phyloP scores from a whole-genome alignment of 768 basidiomycete species.

The Auricularia sp. region DNA sequence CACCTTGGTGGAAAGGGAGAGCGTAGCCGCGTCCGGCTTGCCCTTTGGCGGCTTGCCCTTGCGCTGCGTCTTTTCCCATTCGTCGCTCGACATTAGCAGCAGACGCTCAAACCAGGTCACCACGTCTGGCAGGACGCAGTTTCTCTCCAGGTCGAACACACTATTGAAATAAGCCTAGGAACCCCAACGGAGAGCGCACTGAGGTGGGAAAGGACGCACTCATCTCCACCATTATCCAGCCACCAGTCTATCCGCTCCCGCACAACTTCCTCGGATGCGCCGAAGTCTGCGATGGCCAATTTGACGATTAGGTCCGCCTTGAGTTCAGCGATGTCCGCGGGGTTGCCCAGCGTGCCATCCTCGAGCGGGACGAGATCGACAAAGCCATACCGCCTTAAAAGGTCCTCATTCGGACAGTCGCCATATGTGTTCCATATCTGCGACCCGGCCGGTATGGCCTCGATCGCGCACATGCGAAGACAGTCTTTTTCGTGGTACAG shows the following conservation, averaged over 20 bases:
- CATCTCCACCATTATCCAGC: conserved; percentile 83
- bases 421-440: conserved; percentile 99
- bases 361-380: conserved; percentile 63
- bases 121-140: conserved; percentile 42
- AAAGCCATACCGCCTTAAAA: conserved; percentile 91
- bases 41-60: conserved; percentile 73
- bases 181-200: conserved; percentile 10
- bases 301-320: conserved; percentile 57
- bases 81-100: conserved; percentile 42
- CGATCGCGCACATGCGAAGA: conserved; percentile 76
- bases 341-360: conserved; percentile 46
- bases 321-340: conserved; percentile 70
- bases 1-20: conserved; percentile 40
- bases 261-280: conserved; percentile 17
- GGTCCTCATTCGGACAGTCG: conserved; percentile 83
- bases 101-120: conserved; percentile 59
- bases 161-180: conserved; percentile 23
- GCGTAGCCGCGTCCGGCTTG: conserved; percentile 38
- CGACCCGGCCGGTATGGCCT: conserved; percentile 59
- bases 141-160: conserved; percentile 45
- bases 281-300: conserved; percentile 21
- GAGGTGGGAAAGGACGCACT: conserved; percentile 34
- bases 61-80: conserved; percentile 48
- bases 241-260: conserved; percentile 82
- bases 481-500: conserved; percentile 67